Base-by-base conservation (phyloP, 768 basidiomycete genomes). In the Termitomyces sp. region DNA sequence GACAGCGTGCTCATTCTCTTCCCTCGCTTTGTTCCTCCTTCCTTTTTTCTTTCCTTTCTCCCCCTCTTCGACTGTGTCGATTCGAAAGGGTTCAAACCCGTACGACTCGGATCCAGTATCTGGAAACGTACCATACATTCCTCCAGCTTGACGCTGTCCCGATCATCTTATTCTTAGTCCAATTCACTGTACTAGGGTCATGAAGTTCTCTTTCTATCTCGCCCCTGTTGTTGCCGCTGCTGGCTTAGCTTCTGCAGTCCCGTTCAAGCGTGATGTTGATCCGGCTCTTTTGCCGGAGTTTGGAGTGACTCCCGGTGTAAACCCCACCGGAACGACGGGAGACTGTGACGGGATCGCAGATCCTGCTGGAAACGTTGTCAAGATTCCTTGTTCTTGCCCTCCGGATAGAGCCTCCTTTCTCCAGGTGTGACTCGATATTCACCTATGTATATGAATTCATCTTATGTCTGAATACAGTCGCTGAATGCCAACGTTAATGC, bases 281-380 rank as follows among this genome's bases (percentile, higher is more conserved):
- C 66, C 68, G 7, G 53, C 72, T 35, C 75, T 85, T 16, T 80
- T 85, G 23, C 87, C 87, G 5, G 67, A 79, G 21, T 82, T 88
- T 49, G 87, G 84, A n/a, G 73, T 78, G 61, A 53, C 65, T 42
- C 61, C 85, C 2, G 84, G 83, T 16, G 41, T 79, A 8, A 86
- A 87, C 64, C 86, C 87, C 12, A 82, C 81, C 30, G 84, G 83
- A 63, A 71, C 74, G 60, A 71, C 74, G 60, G 73, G 73, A 12
- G 72, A 88, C 59, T 88, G 88, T 57, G 84, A 88, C 57, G 87
- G 86, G 6, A 76, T 83, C 35, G 76, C 77, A 3, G 83, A 82
- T 23, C 72, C 82, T 8, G 72, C 79, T 32, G 85, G 85, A 2
- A 68, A 75, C 28, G 75, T 79, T 9, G 75, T 88, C 63, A 79